These are phyloP conservation scores for Boletellus ananas DNA, from an alignment of 768 basidiomycete species.

Conservation along the genomic window DNA sequence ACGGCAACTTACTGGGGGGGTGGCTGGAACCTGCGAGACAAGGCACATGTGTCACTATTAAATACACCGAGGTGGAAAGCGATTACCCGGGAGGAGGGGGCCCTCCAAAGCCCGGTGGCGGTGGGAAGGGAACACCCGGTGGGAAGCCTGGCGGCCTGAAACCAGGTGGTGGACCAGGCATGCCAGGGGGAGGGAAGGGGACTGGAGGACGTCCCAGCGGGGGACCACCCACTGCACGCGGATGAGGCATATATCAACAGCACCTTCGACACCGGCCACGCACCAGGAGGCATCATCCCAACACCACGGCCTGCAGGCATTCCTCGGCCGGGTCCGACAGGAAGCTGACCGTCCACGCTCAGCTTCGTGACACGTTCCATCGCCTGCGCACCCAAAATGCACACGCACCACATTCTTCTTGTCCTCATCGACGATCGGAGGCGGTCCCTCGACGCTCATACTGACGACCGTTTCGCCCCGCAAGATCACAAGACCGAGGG, in stretches of 20 bases:
- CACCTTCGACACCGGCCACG: slow-evolving; percentile 28
- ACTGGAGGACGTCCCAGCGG: slow-evolving; percentile 66
- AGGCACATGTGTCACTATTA: slow-evolving; percentile 3
- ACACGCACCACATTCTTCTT: slow-evolving; percentile 71
- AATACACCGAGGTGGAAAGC: not conserved
- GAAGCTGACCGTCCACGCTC: slow-evolving; percentile 47
- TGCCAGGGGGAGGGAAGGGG: slow-evolving; percentile 61
- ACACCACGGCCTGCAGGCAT: slow-evolving; percentile 97
- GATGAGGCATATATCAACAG: slow-evolving; percentile 16
- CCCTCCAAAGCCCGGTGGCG: slow-evolving; percentile 76
- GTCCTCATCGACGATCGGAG: slow-evolving; percentile 86
- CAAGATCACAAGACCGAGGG: slow-evolving; percentile 93
- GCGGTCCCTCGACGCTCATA: slow-evolving; percentile 91
- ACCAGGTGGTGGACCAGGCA: slow-evolving; percentile 84
- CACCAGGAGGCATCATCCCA: slow-evolving; percentile 89
- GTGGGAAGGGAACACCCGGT: slow-evolving; percentile 74
- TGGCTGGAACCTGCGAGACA: slow-evolving; percentile 41
- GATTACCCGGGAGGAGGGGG: slow-evolving; percentile 85
- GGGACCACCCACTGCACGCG: slow-evolving; percentile 51
- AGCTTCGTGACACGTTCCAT: slow-evolving; percentile 17
- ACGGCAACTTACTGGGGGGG: slow-evolving; percentile 38
- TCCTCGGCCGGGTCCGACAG: slow-evolving; percentile 88
- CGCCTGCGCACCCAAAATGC: slow-evolving; percentile 1
- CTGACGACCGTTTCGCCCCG: slow-evolving; percentile 97
- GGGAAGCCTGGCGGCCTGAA: slow-evolving; percentile 84